Conservation (phyloP, 495 filamentous ascomycete genomes). For the Chaetomium fimeti region DNA sequence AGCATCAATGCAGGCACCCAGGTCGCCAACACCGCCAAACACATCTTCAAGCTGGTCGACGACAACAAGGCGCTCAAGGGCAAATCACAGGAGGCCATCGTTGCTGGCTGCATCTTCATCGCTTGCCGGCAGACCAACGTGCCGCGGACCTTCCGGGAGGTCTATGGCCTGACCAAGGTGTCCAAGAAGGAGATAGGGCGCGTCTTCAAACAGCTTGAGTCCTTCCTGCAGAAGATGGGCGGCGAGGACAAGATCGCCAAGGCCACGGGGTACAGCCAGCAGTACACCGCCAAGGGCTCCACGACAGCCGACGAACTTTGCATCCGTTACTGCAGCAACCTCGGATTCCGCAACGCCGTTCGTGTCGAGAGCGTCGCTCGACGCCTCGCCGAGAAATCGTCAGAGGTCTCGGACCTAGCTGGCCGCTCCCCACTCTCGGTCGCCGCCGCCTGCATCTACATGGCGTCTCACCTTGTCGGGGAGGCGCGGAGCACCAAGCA, state of each 20-base stretch:
- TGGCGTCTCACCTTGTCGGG: slow-evolving; percentile 81
- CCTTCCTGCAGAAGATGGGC: slow-evolving; percentile 66
- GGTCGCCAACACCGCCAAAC: slow-evolving; percentile 83
- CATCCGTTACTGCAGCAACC: slow-evolving; percentile 81
- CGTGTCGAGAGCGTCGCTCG: slow-evolving; percentile 68
- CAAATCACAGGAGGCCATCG: slow-evolving; percentile 89
- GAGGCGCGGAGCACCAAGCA: slow-evolving; percentile 77
- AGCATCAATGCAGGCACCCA: slow-evolving; percentile 75
- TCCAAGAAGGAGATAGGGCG: slow-evolving; percentile 95
- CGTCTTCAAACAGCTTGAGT: slow-evolving; percentile 88
- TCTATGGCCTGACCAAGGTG: slow-evolving; percentile 88
- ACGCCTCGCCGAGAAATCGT: slow-evolving; percentile 70
- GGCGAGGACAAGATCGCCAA: slow-evolving; percentile 40
- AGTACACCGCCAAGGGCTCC: slow-evolving; percentile 70
- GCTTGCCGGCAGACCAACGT: slow-evolving; percentile 87
- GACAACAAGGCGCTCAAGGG: slow-evolving; percentile 92
- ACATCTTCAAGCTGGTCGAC: slow-evolving; percentile 88
- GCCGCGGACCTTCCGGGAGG: slow-evolving; percentile 87
- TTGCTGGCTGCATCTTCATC: slow-evolving; percentile 95
- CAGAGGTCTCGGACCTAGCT: slow-evolving; percentile 71
- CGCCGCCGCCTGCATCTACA: slow-evolving; percentile 93
- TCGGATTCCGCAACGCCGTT: slow-evolving; percentile 62
- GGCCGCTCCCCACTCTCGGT: slow-evolving; percentile 93
- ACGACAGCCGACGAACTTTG: slow-evolving; percentile 84
- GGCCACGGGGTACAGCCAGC: slow-evolving; percentile 44